Conservation (phyloP, 1,284 basidiomycete genomes). For the Fomes fomentarius region DNA sequence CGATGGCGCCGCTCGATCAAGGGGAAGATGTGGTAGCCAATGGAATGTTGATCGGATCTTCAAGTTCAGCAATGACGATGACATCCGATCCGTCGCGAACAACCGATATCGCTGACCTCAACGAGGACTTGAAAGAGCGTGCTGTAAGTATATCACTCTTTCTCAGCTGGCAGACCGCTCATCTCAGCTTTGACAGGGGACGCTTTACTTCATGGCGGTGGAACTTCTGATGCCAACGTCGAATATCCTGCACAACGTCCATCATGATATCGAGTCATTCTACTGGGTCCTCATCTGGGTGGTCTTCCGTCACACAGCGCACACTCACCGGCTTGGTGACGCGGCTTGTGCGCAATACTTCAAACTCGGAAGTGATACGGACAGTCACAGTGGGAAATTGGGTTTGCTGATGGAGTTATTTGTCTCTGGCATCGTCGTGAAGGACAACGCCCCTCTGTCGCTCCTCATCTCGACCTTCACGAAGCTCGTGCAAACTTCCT, state of each 20-base stretch:
- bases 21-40: too few relatives aligned
- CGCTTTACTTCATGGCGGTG: conserved; percentile 19
- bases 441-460: not conserved
- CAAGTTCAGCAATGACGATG: too few relatives aligned
- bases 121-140: conserved; percentile 6
- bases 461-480: not conserved
- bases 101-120: too few relatives aligned
- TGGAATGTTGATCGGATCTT: too few relatives aligned
- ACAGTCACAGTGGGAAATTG: not conserved
- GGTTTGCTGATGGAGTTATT: too few relatives aligned
- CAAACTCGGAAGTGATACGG: not conserved
- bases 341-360: not conserved
- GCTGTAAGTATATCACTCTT: conserved; percentile 18
- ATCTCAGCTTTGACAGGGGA: conserved; percentile 13
- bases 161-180: too few relatives aligned
- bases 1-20: conserved; percentile 5
- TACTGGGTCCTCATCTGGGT: conserved; percentile 20
- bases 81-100: not conserved
- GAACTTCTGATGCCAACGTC: not conserved
- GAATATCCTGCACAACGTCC: not conserved
- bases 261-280: conserved; percentile 21
- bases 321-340: not conserved
- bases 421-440: not conserved
- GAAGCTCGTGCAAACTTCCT: not conserved
- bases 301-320: conserved; percentile 7